Base-by-base conservation (phyloP, 805 yeast species). In the Ogataea angusta region DNA sequence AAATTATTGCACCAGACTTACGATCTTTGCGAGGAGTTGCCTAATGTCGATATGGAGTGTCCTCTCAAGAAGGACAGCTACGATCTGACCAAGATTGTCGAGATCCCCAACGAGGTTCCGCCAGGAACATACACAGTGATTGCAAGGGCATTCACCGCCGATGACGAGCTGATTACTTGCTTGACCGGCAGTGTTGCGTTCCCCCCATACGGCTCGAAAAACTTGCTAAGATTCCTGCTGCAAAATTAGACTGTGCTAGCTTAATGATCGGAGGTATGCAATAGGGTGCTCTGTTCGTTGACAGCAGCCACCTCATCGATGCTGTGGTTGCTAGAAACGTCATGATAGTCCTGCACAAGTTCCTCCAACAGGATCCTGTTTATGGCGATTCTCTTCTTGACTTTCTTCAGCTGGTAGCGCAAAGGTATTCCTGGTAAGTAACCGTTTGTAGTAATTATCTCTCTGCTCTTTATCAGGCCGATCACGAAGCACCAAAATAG, bases 31-130 rank as follows among this genome's bases (percentile, higher is more conserved):
- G 96, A 89, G 50, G 82, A 88, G 59, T 71, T 89, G 44, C 77
- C 78, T 38, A 83, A 89, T 53, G 90, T 89, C 32, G 95, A 85
- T 56, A 66, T 89, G 69, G 73, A 75, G 44, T 93, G 99, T 62
- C 99, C 99, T 1, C 65, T 93, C 30, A 60, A 69, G 36, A 68
- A 76, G 48, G 99, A 98, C 10, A 60, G 64, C 36, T 82, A 87
- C 53, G 66, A 69, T 38, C 67, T 93, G 40, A 61, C 73, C 18
- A 89, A 89, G 62, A 65, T 69, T 32, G 95, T 93, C 18, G 90
- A 82, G 55, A 78, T 93, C 42, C 99, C 99, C 13, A 70, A 73
- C 12, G 93, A 88, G 62, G 95, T 91, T 23, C 99, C 99, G 44
- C 96, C 98, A 16, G 99, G 99, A 29, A 83, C 76, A 59, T 93